Evolutionary conservation across 2,329 filamentous ascomycete species (phyloP).

Genomic region (Hawksworthiomyces lignivorus): DNA sequence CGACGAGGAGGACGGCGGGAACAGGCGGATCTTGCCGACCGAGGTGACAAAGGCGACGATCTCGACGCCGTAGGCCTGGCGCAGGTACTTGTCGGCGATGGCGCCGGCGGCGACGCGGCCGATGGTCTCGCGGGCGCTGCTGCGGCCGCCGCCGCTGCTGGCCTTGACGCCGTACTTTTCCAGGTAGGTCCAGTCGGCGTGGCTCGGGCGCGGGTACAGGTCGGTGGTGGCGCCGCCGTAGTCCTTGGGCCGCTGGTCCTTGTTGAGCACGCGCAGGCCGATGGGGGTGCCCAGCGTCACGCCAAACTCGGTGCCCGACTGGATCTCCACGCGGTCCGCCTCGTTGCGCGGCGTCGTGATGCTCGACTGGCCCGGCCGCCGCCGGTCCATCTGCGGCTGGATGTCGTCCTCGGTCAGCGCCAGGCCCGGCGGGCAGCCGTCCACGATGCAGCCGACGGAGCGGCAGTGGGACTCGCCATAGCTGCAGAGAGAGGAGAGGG

Average conservation of each 20-base stretch:
- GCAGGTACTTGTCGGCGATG: conserved; percentile 88
- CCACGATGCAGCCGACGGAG: conserved; percentile 90
- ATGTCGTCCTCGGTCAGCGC: conserved; percentile 78
- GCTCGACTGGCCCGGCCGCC: conserved; percentile 79
- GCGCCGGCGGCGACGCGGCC: conserved; percentile 85
- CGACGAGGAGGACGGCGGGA: no score
- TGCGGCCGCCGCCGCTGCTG: conserved; percentile 79
- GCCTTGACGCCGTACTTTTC: conserved; percentile 97
- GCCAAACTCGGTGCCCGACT: conserved; percentile 86
- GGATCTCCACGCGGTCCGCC: conserved; percentile 84
- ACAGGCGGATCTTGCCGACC: conserved; percentile 72
- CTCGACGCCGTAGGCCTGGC: conserved; percentile 72
- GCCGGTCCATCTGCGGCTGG: conserved; percentile 87
- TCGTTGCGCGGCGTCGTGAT: conserved; percentile 91
- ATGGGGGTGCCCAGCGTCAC: conserved; percentile 88
- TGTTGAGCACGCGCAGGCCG: conserved; percentile 76
- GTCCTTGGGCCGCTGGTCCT: conserved; percentile 88
- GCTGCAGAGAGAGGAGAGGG: conserved; percentile 26
- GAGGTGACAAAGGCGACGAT: conserved; percentile 87
- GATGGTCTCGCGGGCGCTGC: conserved; percentile 91
- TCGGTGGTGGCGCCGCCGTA: conserved; percentile 89
- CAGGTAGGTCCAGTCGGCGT: conserved; percentile 95
- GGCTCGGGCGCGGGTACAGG: conserved; percentile 79
- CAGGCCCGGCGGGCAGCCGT: conserved; percentile 84
- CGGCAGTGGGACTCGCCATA: conserved; percentile 64